Base-by-base conservation (phyloP, 768 basidiomycete genomes). In the Leccinum barrowsii region DNA sequence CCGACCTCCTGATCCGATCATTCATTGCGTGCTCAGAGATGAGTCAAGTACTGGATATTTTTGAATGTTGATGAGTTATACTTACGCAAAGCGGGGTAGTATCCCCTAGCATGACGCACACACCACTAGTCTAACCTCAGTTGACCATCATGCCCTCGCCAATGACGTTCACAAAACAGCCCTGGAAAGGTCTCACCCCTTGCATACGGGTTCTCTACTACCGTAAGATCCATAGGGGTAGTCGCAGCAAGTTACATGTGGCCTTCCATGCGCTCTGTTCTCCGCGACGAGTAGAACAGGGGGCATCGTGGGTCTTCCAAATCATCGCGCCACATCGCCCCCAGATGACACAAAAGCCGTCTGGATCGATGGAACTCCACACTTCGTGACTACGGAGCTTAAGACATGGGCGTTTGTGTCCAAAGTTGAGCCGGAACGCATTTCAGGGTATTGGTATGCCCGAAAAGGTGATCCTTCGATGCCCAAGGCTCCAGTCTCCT, bases 371-470 rank as follows among this genome's bases (percentile, higher is more conserved):
- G 67, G 63, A 4, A 65, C 65, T 10, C 63, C 72, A 4, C 64
- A 72, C 15, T 66, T 75, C 32, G 59, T 79, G 53, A 60, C 55
- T 1, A 72, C 68, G 10, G 69, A 76, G 22, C 58, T 75, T 21
- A 61, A 65, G 37, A 63, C 59, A 28, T 72, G 57, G 57, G 59
- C 70, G 5, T 52, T 42, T 42, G 67, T 70, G 21, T 74, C 81
- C 12, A 65, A 70, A 5, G 77, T 83, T 21, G 57, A 71, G 4
- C 71, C 80, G 0, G 67, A 75, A 48, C 75, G 74, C 35, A 74
- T 86, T 40, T 81, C 84, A 13, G 84, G 82, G 7, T 86, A 85
- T 64, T 85, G 83, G 83, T 69, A 76, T 21, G 76, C 80, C 68
- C 80, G 78, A 64, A 69, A 72, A 28, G 78, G 76, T 2, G 61